Base-by-base conservation (phyloP, 371 early-diverging fungal genomes). In the Nematocida major region DNA sequence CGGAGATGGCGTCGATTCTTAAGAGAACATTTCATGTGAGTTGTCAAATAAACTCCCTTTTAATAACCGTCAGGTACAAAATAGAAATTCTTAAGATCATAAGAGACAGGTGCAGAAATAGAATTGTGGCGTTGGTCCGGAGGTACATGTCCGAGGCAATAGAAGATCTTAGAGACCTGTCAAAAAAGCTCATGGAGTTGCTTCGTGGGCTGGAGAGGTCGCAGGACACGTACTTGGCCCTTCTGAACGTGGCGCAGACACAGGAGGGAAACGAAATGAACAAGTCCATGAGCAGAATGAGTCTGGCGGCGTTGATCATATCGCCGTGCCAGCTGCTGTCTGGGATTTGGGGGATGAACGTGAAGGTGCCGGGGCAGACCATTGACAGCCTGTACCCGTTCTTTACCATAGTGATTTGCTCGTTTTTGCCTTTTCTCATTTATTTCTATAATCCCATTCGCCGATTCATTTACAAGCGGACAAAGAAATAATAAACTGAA, bases 331-430 rank as follows among this genome's bases (percentile, higher is more conserved):
- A 84, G 57, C 39, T 80, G 26, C 57, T 84, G 20, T 79, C 82
- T 9, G 82, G 84, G 1, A 22, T 84, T 15, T 84, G 81, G 80
- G 84, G 84, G 40, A 84, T 84, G 84, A 84, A 84, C 70, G 80
- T 82, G 2, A 47, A 11, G 30, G 81, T 84, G 24, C 84, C 84
- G 36, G 66, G 34, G 13, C 54, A 79, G 50, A 34, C 65, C 20
- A 39, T 48, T 18, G 49, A 80, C 3, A 24, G 28, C 2, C 50
- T 79, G 5, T 40, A 39, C 7, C 80, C 78, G 34, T 82, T 82
- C 62, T 78, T 43, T 48, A n/a, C 18, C 13, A 73, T 73, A 38
- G 22, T 73, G 24, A 11, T 48, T 49, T 20, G 47, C 20, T 73
- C 76, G 0, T 3, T 73, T 11, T 53, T 73, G 38, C 76, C 65